Evolutionary conservation across 345 rosid species (phyloP), one percentile per base, ranked within the genome.

Genomic region (Raphanus raphanistrum): DNA sequence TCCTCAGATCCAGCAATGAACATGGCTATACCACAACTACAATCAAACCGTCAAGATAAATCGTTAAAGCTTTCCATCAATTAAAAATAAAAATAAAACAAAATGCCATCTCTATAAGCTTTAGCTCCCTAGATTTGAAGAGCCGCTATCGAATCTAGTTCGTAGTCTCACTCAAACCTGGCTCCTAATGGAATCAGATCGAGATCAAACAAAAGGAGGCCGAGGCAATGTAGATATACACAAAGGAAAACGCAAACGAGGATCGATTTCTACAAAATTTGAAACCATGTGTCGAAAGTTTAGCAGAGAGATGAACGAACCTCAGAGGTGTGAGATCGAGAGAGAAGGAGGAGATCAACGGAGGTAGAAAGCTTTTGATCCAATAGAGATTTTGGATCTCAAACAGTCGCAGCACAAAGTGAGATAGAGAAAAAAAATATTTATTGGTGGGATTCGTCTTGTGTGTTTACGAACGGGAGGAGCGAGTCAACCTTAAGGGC

Each of bases 271-370:
- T 5, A 68, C 33, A 11, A 66, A 50, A 61, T 79, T 27, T 26
- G 45, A 26, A 26, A 67, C 15, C 45, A 1, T 41, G 13, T 29
- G 3, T 2, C 45, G 45, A 38, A 48, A 5, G 54, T 13, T 48
- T 13, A 58, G 68, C 21, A 65, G 63, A 78, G 73, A 72, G 31
- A 69, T 71, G 32, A 79, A 84, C 74, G 32, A 79, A 84, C 85
- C 87, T 84, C 28, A 45, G 2, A 48, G 58, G 27, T 21, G 16
- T 17, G 73, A 80, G 82, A 77, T 78, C 82, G 38, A 66, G 58
- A 60, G 38, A 35, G 75, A 83, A 35, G 41, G 41, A 35, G 71
- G 74, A 74, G 76, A 77, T 45, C 71, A 28, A 52, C 26, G 72
- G 75, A 78, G 61, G n/a, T 50, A 0, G 73, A 17, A 29, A 62